Evolutionary conservation across 75 land plant genomes (phyloP).

Genomic region (Pinus tabuliformis): DNA sequence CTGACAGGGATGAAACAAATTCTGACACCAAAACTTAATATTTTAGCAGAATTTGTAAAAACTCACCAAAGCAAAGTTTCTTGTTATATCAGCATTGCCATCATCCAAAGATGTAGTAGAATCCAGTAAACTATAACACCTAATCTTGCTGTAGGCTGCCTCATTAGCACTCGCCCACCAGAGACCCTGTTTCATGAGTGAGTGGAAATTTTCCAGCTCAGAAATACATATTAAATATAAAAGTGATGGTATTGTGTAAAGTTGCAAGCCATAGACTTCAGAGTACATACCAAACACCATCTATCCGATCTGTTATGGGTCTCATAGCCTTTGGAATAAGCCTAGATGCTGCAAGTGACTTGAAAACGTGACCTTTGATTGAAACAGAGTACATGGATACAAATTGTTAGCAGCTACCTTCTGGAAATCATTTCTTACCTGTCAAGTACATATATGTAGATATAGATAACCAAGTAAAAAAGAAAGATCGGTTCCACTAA

Average conservation of each 20-base stretch:
- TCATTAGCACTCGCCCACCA: conserved; percentile 81
- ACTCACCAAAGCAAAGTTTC: conserved; percentile 8
- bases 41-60: neutral
- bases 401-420: neutral
- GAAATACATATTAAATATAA: neutral
- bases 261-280: neutral
- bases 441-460: conserved; percentile 5
- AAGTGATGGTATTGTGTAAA: neutral
- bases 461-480: conserved; percentile 1
- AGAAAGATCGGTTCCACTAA: neutral
- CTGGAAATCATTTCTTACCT: neutral
- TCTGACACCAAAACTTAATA: too few species aligned
- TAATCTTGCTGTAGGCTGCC: conserved; percentile 84
- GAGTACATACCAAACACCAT: conserved; percentile 79
- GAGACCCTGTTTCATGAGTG: conserved; percentile 65
- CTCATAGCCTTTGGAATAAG: conserved; percentile 79
- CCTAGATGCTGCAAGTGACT: conserved; percentile 75
- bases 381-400: neutral
- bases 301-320: conserved; percentile 70
- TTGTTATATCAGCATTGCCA: neutral
- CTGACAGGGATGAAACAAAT: too few species aligned
- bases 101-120: conserved; percentile 41
- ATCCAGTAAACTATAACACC: conserved; percentile 89
- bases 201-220: neutral
- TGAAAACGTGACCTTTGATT: conserved; percentile 83